Base-by-base conservation (phyloP, 805 yeast genomes). In the Yarrowia alimentaria region DNA sequence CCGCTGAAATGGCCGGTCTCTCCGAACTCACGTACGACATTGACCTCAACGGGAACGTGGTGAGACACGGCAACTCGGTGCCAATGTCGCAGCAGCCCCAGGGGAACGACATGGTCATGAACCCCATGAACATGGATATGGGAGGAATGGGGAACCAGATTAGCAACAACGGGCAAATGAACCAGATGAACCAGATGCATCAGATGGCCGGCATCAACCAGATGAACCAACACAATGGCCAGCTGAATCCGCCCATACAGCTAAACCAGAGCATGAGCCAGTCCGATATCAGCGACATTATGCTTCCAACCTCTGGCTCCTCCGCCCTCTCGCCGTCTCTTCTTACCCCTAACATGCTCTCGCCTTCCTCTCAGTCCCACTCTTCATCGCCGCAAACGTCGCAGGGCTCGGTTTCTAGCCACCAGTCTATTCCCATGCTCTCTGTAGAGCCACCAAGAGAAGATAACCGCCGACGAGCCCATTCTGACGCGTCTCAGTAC, bases 341-440 rank as follows among this genome's bases (percentile, higher is more conserved):
- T 24, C 33, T 40, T 17, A 26, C 47, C 14, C 47, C 47, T n/a
- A 40, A 40, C 25, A 40, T 40, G 33, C 25, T 40, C 19, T 40
- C 47, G 3, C 47, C 47, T 3, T 40, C 47, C 11, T 33, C 26
- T 19, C 47, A 40, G 25, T 26, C 33, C 19, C 28, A 40, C 25
- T 40, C 47, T 14, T 40, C 47, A 11, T 40, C 47, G 2, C 47
- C 47, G 0, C 47, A 40, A 25, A 40, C 47, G 11, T 28, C 47
- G 11, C 47, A 40, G 26, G 47, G 47, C 24, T 26, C 33, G 17
- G 28, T 40, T 11, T 19, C 33, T 14, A 26, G 33, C 25, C 47
- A 40, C 33, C 47, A 40, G 33, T 19, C 32, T n/a, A 40, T 40
- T 17, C 47, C 47, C 32, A 26, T 40, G 47, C 33, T 40, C 25